Evolutionary conservation across 176 grass and related monocot species (phyloP).

Genomic region (Ampelocalamus luodianensis): DNA sequence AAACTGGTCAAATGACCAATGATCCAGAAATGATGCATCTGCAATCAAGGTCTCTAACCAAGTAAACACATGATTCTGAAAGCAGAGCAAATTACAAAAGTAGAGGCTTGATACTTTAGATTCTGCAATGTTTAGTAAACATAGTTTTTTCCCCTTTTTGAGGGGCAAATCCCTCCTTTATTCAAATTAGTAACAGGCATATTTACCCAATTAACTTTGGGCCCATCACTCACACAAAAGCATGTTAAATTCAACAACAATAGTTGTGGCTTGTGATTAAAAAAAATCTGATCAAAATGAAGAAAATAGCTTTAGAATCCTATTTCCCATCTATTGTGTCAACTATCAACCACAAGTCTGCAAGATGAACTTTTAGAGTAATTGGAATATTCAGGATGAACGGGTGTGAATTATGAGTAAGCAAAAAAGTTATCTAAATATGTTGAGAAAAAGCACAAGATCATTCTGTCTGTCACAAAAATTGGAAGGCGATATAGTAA

Average conservation of each 20-base stretch:
- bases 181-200: conserved; percentile 22
- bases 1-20: conserved; percentile 98
- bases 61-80: conserved; percentile 47
- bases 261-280: background rate
- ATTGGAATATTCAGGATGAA: background rate
- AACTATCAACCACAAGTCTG: background rate
- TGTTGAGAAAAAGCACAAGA: conserved; percentile 17
- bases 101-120: conserved; percentile 24
- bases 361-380: conserved; percentile 32
- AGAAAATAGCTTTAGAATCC: background rate
- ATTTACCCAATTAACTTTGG: conserved; percentile 32
- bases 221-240: background rate
- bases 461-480: conserved; percentile 10
- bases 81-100: conserved; percentile 25
- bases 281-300: conserved; percentile 8
- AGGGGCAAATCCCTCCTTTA: conserved; percentile 3
- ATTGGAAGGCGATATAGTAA: background rate
- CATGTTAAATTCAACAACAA: conserved; percentile 7
- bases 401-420: background rate
- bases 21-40: conserved; percentile 99
- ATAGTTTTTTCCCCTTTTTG: background rate
- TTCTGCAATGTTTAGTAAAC: background rate
- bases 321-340: conserved; percentile 19
- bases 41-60: conserved; percentile 56
- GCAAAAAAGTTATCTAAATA: background rate